Base-by-base conservation (phyloP, 441 rosid genomes). In the Daphne laureola region DNA sequence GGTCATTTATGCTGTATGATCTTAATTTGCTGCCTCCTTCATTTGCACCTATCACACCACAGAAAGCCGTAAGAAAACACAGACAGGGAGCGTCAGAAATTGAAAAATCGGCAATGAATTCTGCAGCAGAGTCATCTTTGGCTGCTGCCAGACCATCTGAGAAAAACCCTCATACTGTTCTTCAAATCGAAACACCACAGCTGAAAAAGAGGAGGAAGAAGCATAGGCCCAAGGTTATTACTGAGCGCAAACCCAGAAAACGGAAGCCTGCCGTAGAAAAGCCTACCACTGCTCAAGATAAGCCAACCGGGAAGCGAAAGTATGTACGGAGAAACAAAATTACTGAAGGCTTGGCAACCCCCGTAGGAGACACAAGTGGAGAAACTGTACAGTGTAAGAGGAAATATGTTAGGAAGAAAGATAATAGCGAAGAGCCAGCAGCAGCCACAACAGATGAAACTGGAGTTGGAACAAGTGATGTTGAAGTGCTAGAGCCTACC, bases 171-270 rank as follows among this genome's bases (percentile, higher is more conserved):
- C 54, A 60, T 45, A 53, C 14, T 41, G 55, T 53, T 54, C 81
- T 80, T 49, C 70, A 76, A 50, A 77, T 74, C 52, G 69, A 56
- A 68, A 87, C 97, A 44, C 97, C 92, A 6, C 71, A 70, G 61
- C 79, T 67, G 57, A 87, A 82, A 61, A 75, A 78, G 14, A 90
- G 77, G 67, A 69, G 89, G 71, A 93, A 49, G 62, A 93, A 87
- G 67, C 92, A 84, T 67, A 80, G 96, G 67, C 96, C 98, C 4
- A 93, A 83, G 63, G 96, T 93, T 61, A 61, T 75, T 12, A 67
- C 12, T 43, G 97, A 90, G 76, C 80, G 63, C 38, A 88, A 86
- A 61, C 80, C 78, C 2, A 77, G 73, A 55, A 71, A 47, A 55
- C 73, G 75, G 2, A 75, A 66, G 61, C 62, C 73, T 46, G 46